Evolutionary conservation across 257 asterid species (phyloP).

Genomic region (Fraxinus pennsylvanica): DNA sequence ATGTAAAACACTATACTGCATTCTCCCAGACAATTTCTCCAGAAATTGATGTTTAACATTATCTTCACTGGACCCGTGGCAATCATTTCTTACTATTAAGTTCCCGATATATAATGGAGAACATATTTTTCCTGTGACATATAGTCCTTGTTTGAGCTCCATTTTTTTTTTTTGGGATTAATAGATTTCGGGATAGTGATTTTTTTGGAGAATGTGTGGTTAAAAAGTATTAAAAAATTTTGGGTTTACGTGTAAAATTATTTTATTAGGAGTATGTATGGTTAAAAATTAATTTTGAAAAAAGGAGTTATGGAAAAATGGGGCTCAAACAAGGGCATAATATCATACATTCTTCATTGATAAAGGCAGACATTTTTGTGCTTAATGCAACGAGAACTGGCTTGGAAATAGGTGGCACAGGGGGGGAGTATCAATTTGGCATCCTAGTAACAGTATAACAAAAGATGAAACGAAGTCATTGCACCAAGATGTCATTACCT

Average conservation of each 20-base stretch:
- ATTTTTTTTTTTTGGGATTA: no score
- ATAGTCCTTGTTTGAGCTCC: no score
- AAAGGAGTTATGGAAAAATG: no score
- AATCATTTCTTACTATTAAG: not conserved
- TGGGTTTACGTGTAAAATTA: no score
- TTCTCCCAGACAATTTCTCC: slow-evolving; percentile 5
- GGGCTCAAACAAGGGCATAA: no score
- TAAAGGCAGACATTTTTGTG: slow-evolving; percentile 3
- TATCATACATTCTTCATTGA: slow-evolving; percentile 10
- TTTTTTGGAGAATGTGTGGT: no score
- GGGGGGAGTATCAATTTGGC: not conserved
- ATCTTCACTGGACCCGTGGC: not conserved
- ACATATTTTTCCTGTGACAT: not conserved
- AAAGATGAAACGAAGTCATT: not conserved
- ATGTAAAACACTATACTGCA: not conserved
- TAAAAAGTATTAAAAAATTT: no score
- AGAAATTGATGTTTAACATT: not conserved
- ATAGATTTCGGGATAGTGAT: no score
- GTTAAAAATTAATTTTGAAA: no score
- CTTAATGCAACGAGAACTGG: not conserved
- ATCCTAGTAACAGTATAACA: not conserved
- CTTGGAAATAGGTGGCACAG: not conserved
- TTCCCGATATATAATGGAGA: not conserved
- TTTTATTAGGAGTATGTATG: no score
- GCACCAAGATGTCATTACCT: slow-evolving; percentile 45